Base-by-base conservation (phyloP, 1,284 basidiomycete species). In the Cerrena zonata region DNA sequence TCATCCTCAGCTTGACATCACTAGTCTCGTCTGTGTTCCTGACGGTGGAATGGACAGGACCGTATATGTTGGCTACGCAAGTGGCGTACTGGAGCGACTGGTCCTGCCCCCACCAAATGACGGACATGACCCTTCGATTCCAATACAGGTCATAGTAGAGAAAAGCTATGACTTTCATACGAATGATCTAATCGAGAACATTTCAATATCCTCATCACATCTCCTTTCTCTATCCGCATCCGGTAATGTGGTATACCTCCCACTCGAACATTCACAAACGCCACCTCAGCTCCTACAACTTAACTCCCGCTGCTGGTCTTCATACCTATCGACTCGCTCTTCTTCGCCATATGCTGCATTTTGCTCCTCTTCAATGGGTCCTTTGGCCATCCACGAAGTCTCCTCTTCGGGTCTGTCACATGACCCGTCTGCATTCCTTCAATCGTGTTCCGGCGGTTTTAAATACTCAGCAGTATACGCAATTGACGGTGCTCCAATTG, bases 381-480 rank as follows among this genome's bases (percentile, higher is more conserved):
- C 86, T 3, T 71, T 89, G 27, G 69, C 69, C 26, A 65, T 86
- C n/a, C 71, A 86, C 61, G 54, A 74, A 34, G 68, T 89, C 47
- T 59, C 68, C 4, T 67, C 77, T 37, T 72, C 73, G 21, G 66
- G 66, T 0, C 56, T 85, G 23, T 72, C 74, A 5, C 48, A 64
- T 18, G 61, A 55, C 1, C 81, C 86, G 1, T 70, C 71, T 23
- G 68, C 74, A 47, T 63, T 74, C 53, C 72, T 86, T 48, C 71
- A 71, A 49, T 70, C 72, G 18, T 53, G 55, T 4, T 54, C 58
- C 27, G 60, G 60, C 21, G 55, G 58, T 42, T 45, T 58, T 42
- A 63, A 66, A n/a, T 66, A 69, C 4, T 78, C 80, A 23, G 82
- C 85, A 0, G 84, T 89, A 11, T 89, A 87, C 66, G 83, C 77